Percentiles rank a stretch among this genome's conserved stretches.
Evolutionary conservation across 768 basidiomycete genomes (phyloP).

Genomic region (Melanogaster broomeanus): DNA sequence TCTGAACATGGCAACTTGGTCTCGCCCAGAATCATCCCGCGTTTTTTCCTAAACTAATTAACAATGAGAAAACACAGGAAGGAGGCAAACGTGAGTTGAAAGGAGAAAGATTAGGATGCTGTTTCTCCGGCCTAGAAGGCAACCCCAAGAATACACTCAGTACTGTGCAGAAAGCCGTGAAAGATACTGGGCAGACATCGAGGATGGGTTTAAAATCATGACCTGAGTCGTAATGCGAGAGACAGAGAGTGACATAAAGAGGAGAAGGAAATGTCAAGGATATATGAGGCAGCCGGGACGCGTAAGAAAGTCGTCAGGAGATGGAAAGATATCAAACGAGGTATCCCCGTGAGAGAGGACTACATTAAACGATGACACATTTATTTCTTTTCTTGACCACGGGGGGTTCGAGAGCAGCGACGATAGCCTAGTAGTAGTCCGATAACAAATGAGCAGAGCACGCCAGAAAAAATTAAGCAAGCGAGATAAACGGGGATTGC

Average conservation of each 20-base stretch:
- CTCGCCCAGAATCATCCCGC: slow-evolving; percentile 8
- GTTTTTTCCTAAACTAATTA: slow-evolving; percentile 27
- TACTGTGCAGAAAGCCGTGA: slow-evolving; percentile 20
- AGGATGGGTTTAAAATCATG: slow-evolving; percentile 28
- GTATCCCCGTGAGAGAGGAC: slow-evolving; percentile 26
- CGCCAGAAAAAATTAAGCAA: slow-evolving; percentile 2
- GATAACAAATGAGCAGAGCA: slow-evolving; percentile 6
- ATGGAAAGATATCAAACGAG: slow-evolving; percentile 33
- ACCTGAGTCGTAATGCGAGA: slow-evolving; percentile 22
- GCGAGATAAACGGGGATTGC: slow-evolving; percentile 22
- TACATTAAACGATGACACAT: slow-evolving; percentile 83
- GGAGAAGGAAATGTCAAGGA: slow-evolving; percentile 31
- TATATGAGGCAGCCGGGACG: slow-evolving; percentile 35
- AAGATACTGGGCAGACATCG: slow-evolving; percentile 21
- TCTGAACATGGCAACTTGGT: slow-evolving; percentile 24
- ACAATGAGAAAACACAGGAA: neutral
- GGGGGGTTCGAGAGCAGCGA: slow-evolving; percentile 97
- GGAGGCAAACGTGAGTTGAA: neutral
- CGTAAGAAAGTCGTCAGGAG: slow-evolving; percentile 37
- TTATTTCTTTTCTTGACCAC: slow-evolving; percentile 77
- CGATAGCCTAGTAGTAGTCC: slow-evolving; percentile 77
- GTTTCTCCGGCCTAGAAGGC: slow-evolving; percentile 27
- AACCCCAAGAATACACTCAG: slow-evolving; percentile 30
- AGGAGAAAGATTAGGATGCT: slow-evolving; percentile 23
- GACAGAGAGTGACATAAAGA: slow-evolving; percentile 19